A percentile compares a stretch with the other conserved stretches of the same genome.
Evolutionary conservation across 768 basidiomycete genomes (phyloP).

Genomic region (Leccinum olivaceopallidum): DNA sequence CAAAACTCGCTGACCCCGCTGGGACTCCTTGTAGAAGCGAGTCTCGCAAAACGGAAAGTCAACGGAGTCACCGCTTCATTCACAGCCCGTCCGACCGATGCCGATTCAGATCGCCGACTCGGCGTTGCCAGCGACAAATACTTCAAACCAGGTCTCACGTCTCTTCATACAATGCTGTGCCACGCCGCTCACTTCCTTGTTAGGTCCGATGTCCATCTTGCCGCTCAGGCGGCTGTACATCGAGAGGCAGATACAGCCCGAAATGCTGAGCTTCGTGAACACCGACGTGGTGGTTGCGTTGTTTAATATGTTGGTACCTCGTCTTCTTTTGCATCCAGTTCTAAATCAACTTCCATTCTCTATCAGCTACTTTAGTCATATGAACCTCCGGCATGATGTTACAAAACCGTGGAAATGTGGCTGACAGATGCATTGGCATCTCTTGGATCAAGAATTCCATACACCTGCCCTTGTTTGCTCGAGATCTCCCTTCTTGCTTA

Average conservation of each 20-base stretch:
- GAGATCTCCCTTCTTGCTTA: conserved; percentile 87
- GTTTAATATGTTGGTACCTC: conserved; percentile 76
- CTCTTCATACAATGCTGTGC: not conserved
- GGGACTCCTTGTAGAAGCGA: conserved; percentile 90
- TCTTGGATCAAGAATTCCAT: conserved; percentile 88
- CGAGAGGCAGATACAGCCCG: conserved; percentile 88
- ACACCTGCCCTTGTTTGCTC: conserved; percentile 93
- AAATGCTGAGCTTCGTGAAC: conserved; percentile 86
- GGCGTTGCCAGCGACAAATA: conserved; percentile 87
- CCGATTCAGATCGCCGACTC: conserved; percentile 49
- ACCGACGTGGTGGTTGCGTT: conserved; percentile 90
- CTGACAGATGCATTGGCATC: conserved; percentile 69
- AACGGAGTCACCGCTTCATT: conserved; percentile 47
- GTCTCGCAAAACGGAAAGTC: conserved; percentile 69
- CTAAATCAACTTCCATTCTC: conserved; percentile 6
- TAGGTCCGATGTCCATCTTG: conserved; percentile 86
- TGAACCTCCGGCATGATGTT: conserved; percentile 53
- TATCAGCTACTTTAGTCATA: conserved; percentile 70
- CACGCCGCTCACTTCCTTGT: conserved; percentile 10
- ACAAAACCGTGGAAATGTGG: conserved; percentile 1
- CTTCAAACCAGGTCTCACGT: conserved; percentile 79
- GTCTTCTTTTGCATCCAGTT: not conserved
- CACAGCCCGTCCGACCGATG: conserved; percentile 38
- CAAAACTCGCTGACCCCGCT: conserved; percentile 93
- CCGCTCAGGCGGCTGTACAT: conserved; percentile 83